These are phyloP conservation scores for Trichoderma sp. DNA, from an alignment of 2,329 filamentous ascomycete genomes.

Conservation along the genomic window DNA sequence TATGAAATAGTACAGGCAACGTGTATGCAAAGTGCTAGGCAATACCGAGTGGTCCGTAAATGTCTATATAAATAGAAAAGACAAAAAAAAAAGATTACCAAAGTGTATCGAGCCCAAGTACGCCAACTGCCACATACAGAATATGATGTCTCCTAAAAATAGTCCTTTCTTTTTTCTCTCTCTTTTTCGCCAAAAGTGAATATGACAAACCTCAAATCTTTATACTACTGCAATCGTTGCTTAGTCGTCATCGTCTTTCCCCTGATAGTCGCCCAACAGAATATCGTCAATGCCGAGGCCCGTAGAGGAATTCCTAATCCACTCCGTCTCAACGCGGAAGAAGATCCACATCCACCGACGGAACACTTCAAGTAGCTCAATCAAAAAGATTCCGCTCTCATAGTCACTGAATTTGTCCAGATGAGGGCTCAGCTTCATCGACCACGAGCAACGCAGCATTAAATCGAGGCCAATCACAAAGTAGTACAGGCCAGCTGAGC, in stretches of 20 bases:
- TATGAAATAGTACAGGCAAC: background rate
- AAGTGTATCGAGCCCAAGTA: background rate
- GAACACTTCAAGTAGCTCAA: conserved; percentile 83
- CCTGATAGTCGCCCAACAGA: conserved; percentile 68
- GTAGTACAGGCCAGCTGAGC: conserved; percentile 76
- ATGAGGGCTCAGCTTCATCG: conserved; percentile 78
- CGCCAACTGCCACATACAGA: conserved; percentile 15
- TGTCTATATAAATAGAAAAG: conserved; percentile 14
- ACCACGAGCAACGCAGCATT: conserved; percentile 84
- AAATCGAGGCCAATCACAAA: conserved; percentile 75
- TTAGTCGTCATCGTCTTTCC: conserved; percentile 50
- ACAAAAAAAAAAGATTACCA: background rate
- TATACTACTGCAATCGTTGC: background rate
- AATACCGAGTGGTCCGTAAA: background rate
- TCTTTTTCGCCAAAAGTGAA: background rate
- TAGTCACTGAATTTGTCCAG: conserved; percentile 82
- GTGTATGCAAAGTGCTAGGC: background rate
- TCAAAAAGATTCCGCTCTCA: conserved; percentile 82
- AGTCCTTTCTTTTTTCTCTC: background rate
- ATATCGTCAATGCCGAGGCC: conserved; percentile 66
- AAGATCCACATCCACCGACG: conserved; percentile 97
- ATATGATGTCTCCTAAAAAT: background rate
- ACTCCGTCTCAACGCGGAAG: conserved; percentile 91
- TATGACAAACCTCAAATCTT: background rate
- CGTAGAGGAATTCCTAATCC: conserved; percentile 59